phyloP scores from a whole-genome alignment of 768 basidiomycete species.

The Cystofilobasidium bisporidii region DNA sequence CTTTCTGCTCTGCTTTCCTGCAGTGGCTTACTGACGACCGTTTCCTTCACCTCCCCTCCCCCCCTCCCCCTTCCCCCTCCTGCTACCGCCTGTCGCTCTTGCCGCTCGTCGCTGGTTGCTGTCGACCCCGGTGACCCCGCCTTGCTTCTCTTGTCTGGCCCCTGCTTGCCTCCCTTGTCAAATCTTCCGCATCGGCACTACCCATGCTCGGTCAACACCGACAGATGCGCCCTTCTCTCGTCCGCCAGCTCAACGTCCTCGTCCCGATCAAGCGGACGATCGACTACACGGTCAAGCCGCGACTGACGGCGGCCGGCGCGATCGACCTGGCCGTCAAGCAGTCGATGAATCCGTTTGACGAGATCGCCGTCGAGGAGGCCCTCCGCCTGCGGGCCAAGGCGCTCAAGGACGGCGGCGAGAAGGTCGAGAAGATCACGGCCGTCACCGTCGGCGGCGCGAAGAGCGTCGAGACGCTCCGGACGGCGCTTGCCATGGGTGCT shows the following conservation, averaged over 20 bases:
- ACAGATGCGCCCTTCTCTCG: conserved; percentile 63
- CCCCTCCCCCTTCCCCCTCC: too few relatives aligned
- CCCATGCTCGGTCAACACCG: background rate
- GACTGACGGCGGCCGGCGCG: background rate
- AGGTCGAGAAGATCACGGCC: conserved; percentile 77
- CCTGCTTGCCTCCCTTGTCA: background rate
- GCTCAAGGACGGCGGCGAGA: conserved; percentile 43
- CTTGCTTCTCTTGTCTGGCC: background rate
- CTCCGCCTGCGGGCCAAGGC: conserved; percentile 80
- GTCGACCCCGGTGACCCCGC: too few relatives aligned
- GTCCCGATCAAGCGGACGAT: conserved; percentile 95
- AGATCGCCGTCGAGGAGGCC: conserved; percentile 97
- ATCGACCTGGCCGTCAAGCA: conserved; percentile 68
- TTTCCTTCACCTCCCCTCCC: too few relatives aligned
- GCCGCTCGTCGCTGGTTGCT: too few relatives aligned
- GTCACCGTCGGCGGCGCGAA: conserved; percentile 93
- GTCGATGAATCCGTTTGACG: conserved; percentile 99
- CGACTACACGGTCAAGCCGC: conserved; percentile 62
- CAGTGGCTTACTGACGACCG: too few relatives aligned
- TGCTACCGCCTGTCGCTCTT: too few relatives aligned
- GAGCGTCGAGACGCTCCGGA: conserved; percentile 77
- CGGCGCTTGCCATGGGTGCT: conserved; percentile 95
- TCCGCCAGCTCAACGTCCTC: conserved; percentile 71
- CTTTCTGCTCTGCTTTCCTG: too few relatives aligned
- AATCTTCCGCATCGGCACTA: background rate